Percentiles rank a stretch among this genome's conserved stretches.
Evolutionary conservation across 352 stramenopile genomes (phyloP).

Genomic region (Pythium sukuiense): DNA sequence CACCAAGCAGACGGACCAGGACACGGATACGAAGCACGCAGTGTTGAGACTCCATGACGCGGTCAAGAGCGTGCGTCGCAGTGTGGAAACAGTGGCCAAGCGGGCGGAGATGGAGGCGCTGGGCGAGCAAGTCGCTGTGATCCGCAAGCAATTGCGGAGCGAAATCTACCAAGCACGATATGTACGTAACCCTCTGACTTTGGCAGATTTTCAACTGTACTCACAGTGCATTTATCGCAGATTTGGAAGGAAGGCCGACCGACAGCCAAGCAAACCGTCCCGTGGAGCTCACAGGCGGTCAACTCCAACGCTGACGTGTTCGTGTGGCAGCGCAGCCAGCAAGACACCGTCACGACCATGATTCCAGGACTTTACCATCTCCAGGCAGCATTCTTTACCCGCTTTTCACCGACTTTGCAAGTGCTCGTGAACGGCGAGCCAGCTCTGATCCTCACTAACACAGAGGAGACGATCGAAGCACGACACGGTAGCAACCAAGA

Average conservation of each 20-base stretch:
- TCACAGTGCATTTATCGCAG: slow-evolving; percentile 22
- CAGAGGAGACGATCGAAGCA: neutral
- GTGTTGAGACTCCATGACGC: slow-evolving; percentile 23
- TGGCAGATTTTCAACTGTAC: neutral
- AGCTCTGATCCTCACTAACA: slow-evolving; percentile 24
- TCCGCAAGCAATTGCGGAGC: slow-evolving; percentile 59
- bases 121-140: slow-evolving; percentile 37
- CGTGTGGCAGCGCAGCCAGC: slow-evolving; percentile 48
- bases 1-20: neutral
- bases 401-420: slow-evolving; percentile 47
- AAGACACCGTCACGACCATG: slow-evolving; percentile 46
- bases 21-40: slow-evolving; percentile 9
- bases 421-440: slow-evolving; percentile 69
- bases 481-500: neutral
- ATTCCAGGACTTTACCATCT: slow-evolving; percentile 71
- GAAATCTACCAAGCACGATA: slow-evolving; percentile 78
- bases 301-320: slow-evolving; percentile 74
- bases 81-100: slow-evolving; percentile 26
- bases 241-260: slow-evolving; percentile 71
- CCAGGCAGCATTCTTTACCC: slow-evolving; percentile 71
- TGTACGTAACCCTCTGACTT: slow-evolving; percentile 33
- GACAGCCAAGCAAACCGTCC: slow-evolving; percentile 53
- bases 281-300: slow-evolving; percentile 64
- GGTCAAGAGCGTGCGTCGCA: slow-evolving; percentile 20
- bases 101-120: slow-evolving; percentile 34